Percentiles rank a stretch among this genome's conserved stretches.
phyloP scores from a whole-genome alignment of 2,329 filamentous ascomycete genomes.

The Aspergillus sp. region DNA sequence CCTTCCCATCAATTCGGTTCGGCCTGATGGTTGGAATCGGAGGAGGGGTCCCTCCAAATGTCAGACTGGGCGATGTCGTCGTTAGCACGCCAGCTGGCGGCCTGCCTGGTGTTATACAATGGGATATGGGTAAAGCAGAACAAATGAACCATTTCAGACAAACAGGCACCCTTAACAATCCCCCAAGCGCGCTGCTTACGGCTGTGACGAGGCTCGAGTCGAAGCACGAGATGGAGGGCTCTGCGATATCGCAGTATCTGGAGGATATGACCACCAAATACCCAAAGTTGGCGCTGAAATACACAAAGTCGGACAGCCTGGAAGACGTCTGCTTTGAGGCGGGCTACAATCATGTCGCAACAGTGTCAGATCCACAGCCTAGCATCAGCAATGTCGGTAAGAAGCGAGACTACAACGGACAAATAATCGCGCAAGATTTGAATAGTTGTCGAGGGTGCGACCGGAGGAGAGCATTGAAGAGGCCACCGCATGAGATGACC shows the following conservation, averaged over 20 bases:
- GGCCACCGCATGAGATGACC: not conserved
- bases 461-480: not conserved
- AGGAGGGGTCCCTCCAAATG: constrained; percentile 17
- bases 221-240: not conserved
- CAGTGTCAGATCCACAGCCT: not conserved
- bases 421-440: too few species aligned
- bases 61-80: constrained; percentile 23
- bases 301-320: not conserved
- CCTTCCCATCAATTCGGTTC: constrained; percentile 20
- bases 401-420: too few species aligned
- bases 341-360: not conserved
- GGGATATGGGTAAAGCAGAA: not conserved
- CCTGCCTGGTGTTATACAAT: not conserved
- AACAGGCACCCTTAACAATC: not conserved
- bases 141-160: not conserved
- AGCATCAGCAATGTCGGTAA: not conserved
- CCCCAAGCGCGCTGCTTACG: not conserved
- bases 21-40: constrained; percentile 23
- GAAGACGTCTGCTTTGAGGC: not conserved
- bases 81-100: not conserved
- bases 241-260: not conserved
- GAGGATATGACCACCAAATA: not conserved
- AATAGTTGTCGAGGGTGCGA: not conserved
- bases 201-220: not conserved
- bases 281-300: not conserved